A percentile compares a stretch with the other conserved stretches of the same genome.
phyloP scores from a whole-genome alignment of 345 rosid species.

The Gossypioides kirkii region DNA sequence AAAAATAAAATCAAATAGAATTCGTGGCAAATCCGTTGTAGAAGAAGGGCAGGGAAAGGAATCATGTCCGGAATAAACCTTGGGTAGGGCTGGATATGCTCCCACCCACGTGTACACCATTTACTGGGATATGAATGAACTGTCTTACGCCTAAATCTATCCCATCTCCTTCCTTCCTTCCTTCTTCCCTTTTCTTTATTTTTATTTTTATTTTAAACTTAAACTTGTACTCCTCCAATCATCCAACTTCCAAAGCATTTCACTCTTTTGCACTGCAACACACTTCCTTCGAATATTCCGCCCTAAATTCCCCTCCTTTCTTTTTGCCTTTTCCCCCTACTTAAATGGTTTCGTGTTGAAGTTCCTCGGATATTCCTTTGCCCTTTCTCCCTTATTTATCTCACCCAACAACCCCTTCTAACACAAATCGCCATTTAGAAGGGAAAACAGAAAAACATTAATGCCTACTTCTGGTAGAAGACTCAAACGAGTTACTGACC shows the following conservation, averaged over 20 bases:
- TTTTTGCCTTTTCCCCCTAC: conserved; percentile 6
- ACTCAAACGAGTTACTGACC: conserved; percentile 52
- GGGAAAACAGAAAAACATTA: not conserved
- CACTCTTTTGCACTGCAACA: too few species aligned
- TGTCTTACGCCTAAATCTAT: too few species aligned
- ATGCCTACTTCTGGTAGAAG: conserved; percentile 39
- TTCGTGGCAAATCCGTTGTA: too few species aligned
- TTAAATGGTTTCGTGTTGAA: not conserved
- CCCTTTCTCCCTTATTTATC: not conserved
- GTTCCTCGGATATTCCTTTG: not conserved
- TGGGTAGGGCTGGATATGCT: conserved; percentile 43
- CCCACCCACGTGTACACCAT: not conserved
- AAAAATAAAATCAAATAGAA: too few species aligned
- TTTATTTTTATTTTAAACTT: not conserved
- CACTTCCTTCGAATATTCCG: conserved; percentile 31
- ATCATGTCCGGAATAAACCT: conserved; percentile 25
- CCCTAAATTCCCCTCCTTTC: conserved; percentile 21
- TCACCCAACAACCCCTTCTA: not conserved
- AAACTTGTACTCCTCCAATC: not conserved
- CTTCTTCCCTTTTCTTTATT: too few species aligned
- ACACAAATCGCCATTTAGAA: not conserved
- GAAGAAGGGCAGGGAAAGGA: too few species aligned
- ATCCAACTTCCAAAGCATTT: not conserved
- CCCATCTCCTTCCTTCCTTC: not conserved
- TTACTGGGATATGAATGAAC: too few species aligned